These are phyloP conservation scores for Polygonum aviculare DNA, from an alignment of 148 eudicot genomes.

Conservation along the genomic window DNA sequence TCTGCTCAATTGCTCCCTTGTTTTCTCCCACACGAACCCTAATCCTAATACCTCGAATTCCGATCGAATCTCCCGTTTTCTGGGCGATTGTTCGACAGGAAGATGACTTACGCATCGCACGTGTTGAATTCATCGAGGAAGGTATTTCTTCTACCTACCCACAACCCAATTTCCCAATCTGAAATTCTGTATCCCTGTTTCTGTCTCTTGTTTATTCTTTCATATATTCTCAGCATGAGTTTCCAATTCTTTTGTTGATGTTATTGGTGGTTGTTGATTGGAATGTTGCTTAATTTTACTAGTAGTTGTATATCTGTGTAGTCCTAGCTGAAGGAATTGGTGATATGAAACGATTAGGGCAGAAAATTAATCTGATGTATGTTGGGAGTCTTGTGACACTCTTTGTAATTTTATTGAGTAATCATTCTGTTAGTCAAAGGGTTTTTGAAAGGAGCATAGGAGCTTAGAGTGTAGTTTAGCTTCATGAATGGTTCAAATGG, in stretches of 20 bases:
- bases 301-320: not conserved
- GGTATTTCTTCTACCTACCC: conserved; percentile 18
- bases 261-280: not conserved
- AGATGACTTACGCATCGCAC: conserved; percentile 32
- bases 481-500: not conserved
- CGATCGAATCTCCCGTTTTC: not conserved
- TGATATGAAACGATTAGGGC: not conserved
- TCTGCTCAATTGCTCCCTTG: not conserved
- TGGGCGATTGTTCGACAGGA: not conserved
- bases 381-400: not conserved
- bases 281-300: not conserved
- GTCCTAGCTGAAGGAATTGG: not conserved
- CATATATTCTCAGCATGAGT: not conserved
- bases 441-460: not conserved
- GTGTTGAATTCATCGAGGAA: conserved; percentile 33
- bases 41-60: not conserved
- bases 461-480: not conserved
- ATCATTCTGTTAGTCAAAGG: not conserved
- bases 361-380: not conserved
- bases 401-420: not conserved
- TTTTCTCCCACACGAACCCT: not conserved
- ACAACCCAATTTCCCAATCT: not conserved
- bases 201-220: not conserved
- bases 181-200: not conserved
- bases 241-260: not conserved